Percentiles rank a stretch among this genome's conserved stretches.
Evolutionary conservation across 306 rosid genomes (phyloP).

Genomic region (Rosa persica): DNA sequence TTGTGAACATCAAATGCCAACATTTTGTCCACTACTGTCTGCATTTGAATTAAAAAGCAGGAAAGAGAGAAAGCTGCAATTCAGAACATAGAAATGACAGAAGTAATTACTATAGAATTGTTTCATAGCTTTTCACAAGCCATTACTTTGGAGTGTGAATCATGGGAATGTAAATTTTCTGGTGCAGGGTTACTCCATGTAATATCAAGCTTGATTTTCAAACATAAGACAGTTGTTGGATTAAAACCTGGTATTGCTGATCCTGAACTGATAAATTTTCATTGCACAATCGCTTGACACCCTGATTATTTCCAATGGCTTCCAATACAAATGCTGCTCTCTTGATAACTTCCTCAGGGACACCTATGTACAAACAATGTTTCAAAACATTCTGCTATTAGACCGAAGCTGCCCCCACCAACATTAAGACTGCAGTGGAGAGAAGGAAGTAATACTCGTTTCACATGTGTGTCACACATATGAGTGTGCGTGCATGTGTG

Average conservation of each 20-base stretch:
- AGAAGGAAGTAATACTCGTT: not conserved
- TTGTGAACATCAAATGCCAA: constrained; percentile 61
- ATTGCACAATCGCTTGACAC: constrained; percentile 54
- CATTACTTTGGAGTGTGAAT: not conserved
- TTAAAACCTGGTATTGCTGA: constrained; percentile 62
- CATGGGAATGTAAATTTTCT: not conserved
- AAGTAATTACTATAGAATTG: not conserved
- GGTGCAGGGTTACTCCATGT: not conserved
- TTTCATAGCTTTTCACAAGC: not conserved
- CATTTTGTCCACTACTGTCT: constrained; percentile 71
- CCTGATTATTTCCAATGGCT: constrained; percentile 49
- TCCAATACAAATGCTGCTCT: constrained; percentile 82
- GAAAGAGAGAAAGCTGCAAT: not conserved
- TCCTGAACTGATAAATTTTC: constrained; percentile 64
- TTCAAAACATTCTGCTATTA: not conserved
- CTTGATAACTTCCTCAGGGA: constrained; percentile 68
- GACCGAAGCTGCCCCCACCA: constrained; percentile 8
- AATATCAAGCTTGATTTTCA: constrained; percentile 14
- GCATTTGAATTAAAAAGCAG: constrained; percentile 32
- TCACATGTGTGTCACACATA: not conserved
- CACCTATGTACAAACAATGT: constrained; percentile 43
- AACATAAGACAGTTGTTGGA: constrained; percentile 13
- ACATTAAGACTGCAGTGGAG: not conserved
- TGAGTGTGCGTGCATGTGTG: not conserved
- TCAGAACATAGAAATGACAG: constrained; percentile 10